Evolutionary conservation across 116 monocot genomes (phyloP).

Genomic region (Posidonia oceanica): DNA sequence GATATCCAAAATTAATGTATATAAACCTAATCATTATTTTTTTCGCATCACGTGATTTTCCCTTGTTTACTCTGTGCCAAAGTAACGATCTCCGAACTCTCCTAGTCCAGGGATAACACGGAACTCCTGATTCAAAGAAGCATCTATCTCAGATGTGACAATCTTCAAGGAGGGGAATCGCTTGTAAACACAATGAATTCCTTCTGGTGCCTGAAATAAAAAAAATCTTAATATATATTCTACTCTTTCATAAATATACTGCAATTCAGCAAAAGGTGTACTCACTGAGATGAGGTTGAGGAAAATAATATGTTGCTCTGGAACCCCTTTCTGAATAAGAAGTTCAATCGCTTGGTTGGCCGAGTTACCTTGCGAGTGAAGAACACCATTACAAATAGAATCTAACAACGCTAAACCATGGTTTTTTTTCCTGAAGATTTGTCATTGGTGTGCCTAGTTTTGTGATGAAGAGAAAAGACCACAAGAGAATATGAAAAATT

Average conservation of each 20-base stretch:
- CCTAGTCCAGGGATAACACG: conserved; percentile 85
- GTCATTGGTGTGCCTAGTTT: too few relatives aligned
- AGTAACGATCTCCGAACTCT: conserved; percentile 86
- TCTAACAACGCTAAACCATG: too few relatives aligned
- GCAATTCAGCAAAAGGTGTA: not conserved
- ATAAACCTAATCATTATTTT: too few relatives aligned
- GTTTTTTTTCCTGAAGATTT: not conserved
- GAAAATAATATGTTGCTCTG: conserved; percentile 71
- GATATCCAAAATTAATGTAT: too few relatives aligned
- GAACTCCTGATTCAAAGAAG: conserved; percentile 56
- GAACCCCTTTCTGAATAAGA: conserved; percentile 84
- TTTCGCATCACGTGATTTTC: too few relatives aligned
- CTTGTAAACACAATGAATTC: conserved; percentile 74
- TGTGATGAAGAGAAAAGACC: too few relatives aligned
- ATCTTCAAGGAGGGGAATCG: conserved; percentile 73
- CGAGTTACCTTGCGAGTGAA: conserved; percentile 45
- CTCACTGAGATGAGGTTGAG: conserved; percentile 92
- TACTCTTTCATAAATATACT: not conserved
- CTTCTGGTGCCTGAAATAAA: conserved; percentile 72
- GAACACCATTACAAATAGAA: not conserved
- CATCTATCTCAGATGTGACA: conserved; percentile 85
- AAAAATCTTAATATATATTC: not conserved
- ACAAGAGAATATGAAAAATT: too few relatives aligned
- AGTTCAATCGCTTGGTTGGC: conserved; percentile 90
- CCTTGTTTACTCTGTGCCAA: conserved; percentile 52